Evolutionary conservation across 2,329 filamentous ascomycete genomes (phyloP).

Genomic region (Cladobotryum protrusum): DNA sequence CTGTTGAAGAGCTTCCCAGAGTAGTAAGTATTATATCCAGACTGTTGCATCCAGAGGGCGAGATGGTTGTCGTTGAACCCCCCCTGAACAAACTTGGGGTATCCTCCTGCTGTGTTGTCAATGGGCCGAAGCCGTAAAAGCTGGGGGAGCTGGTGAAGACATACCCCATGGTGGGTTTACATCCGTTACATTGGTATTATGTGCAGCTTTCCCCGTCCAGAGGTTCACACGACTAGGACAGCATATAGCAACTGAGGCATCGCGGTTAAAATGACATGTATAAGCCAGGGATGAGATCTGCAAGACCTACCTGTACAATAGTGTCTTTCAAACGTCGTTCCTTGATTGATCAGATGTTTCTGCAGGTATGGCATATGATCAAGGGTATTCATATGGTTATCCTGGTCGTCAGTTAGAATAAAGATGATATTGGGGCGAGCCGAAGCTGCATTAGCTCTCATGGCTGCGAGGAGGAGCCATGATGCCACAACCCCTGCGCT

Average conservation of each 20-base stretch:
- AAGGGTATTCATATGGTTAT: constrained; percentile 54
- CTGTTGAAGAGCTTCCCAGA: constrained; percentile 67
- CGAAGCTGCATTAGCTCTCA: background rate
- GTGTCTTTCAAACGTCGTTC: constrained; percentile 55
- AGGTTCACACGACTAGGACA: constrained; percentile 62
- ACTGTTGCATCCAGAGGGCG: constrained; percentile 63
- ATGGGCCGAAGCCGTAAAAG: too few species aligned
- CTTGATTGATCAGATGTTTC: constrained; percentile 50
- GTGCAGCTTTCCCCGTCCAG: constrained; percentile 59
- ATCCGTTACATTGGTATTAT: constrained; percentile 65
- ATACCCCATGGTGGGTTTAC: constrained; percentile 46
- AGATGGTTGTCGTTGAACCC: constrained; percentile 63
- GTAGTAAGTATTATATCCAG: constrained; percentile 66
- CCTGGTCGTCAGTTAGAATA: constrained; percentile 64
- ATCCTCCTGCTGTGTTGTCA: constrained; percentile 31
- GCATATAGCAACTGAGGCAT: constrained; percentile 47
- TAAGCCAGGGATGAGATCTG: background rate
- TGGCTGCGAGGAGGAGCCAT: background rate
- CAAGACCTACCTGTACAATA: constrained; percentile 48
- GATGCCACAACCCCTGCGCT: background rate
- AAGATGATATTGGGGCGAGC: constrained; percentile 52
- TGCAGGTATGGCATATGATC: constrained; percentile 53
- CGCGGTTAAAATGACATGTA: background rate
- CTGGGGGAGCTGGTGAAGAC: background rate
- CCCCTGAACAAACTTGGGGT: constrained; percentile 58